Conservation (phyloP, 306 rosid genomes). For the Datisca glomerata region DNA sequence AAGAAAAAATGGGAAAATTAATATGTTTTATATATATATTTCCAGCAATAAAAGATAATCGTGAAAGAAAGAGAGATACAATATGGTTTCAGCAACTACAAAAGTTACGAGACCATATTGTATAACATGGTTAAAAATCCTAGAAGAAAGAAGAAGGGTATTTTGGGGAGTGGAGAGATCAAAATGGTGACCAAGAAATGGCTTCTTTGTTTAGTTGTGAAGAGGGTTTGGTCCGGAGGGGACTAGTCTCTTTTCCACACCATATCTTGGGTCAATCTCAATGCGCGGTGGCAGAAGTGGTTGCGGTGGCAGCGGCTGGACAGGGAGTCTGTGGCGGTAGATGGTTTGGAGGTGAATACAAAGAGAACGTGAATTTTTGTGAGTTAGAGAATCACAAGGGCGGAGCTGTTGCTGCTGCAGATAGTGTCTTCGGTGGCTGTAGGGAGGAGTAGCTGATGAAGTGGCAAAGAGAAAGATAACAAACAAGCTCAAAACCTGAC, state of each 20-base stretch:
- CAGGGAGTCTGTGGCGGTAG: constrained; percentile 10
- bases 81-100: too few species aligned
- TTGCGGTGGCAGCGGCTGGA: constrained; percentile 8
- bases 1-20: too few species aligned
- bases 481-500: constrained; percentile 4
- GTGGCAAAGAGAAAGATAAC: constrained; percentile 14
- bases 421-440: constrained; percentile 9
- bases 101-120: too few species aligned
- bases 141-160: constrained; percentile 9
- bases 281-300: constrained; percentile 7
- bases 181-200: background rate
- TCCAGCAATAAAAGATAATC: too few species aligned
- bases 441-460: background rate
- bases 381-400: constrained; percentile 47
- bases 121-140: constrained; percentile 4
- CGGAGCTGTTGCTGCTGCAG: constrained; percentile 6
- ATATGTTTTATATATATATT: too few species aligned
- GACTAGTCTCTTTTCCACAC: constrained; percentile 70
- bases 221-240: constrained; percentile 99
- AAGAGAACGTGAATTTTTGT: constrained; percentile 41
- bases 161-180: background rate
- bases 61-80: too few species aligned
- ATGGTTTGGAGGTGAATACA: constrained; percentile 41
- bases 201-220: constrained; percentile 42
- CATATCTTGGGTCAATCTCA: constrained; percentile 61